A percentile compares a stretch with the other conserved stretches of the same genome.
These are phyloP conservation scores for Tulasnella sp. DNA, from an alignment of 768 basidiomycete species.

Conservation along the genomic window DNA sequence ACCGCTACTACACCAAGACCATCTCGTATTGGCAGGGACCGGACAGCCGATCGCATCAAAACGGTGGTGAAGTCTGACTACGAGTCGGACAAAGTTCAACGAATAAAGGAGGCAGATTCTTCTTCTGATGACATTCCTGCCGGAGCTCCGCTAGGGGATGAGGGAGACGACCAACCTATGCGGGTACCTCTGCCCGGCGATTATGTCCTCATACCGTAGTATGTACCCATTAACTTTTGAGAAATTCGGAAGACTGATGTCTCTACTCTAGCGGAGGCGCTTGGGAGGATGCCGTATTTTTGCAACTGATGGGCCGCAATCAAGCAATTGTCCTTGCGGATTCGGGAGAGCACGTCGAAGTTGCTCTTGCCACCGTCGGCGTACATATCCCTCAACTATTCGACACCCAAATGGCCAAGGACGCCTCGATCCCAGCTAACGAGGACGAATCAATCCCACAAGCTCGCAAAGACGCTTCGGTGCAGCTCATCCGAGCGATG, in stretches of 20 bases:
- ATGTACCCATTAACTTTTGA: not conserved
- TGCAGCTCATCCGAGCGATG: slow-evolving; percentile 15
- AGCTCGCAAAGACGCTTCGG: not conserved
- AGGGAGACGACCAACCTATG: not conserved
- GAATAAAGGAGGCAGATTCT: not conserved
- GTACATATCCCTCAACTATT: not conserved
- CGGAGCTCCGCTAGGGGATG: not conserved
- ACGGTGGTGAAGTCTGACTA: not conserved
- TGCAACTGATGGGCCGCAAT: not conserved
- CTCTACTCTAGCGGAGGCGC: not conserved
- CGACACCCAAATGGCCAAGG: not conserved
- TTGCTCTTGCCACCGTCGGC: too few relatives aligned
- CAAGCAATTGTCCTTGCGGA: not conserved
- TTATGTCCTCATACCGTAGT: not conserved
- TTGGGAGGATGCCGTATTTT: not conserved
- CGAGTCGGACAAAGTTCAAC: not conserved
- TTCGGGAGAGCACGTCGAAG: not conserved
- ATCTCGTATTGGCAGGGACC: not conserved
- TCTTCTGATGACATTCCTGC: not conserved
- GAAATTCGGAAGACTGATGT: not conserved
- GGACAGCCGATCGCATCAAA: not conserved
- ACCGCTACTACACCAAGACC: not conserved
- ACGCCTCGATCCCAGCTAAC: not conserved
- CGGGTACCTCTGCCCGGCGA: not conserved
- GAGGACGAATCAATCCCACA: slow-evolving; percentile 2